Evolutionary conservation across 805 yeast genomes (phyloP).

Genomic region (Saturnispora mendoncae): DNA sequence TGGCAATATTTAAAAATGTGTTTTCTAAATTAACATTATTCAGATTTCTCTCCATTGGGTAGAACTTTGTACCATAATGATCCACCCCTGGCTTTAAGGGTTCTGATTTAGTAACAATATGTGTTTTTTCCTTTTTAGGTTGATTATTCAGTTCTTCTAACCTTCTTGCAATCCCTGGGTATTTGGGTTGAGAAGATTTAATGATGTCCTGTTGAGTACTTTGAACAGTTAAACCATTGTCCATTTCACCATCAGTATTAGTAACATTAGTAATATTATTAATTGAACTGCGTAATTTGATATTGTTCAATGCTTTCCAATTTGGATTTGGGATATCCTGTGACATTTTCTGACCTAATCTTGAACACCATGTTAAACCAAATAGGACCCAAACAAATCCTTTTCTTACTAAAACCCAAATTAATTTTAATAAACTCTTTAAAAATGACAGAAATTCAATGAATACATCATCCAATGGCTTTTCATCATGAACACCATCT

Average conservation of each 20-base stretch:
- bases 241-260: constrained; percentile 4
- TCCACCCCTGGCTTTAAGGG: neutral
- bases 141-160: constrained; percentile 2
- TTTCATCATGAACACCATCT: neutral
- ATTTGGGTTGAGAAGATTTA: neutral
- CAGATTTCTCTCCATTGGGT: neutral
- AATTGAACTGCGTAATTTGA: too few relatives aligned
- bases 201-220: constrained; percentile 3
- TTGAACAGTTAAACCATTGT: constrained; percentile 6
- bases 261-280: neutral
- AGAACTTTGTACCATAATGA: constrained; percentile 9
- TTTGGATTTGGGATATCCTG: constrained; percentile 23
- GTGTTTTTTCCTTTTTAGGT: too few relatives aligned
- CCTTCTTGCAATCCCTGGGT: constrained; percentile 7
- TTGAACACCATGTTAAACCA: constrained; percentile 14
- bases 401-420: constrained; percentile 19
- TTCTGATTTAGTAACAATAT: neutral
- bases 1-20: constrained; percentile 5
- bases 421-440: constrained; percentile 16
- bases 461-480: constrained; percentile 4
- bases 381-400: constrained; percentile 21
- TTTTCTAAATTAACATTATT: constrained; percentile 1
- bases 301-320: constrained; percentile 1
- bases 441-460: constrained; percentile 12
- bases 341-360: constrained; percentile 13